Percentiles rank a stretch among this genome's conserved stretches.
These are phyloP conservation scores for Leccinum subtestaceum DNA, from an alignment of 768 basidiomycete species.

Conservation along the genomic window DNA sequence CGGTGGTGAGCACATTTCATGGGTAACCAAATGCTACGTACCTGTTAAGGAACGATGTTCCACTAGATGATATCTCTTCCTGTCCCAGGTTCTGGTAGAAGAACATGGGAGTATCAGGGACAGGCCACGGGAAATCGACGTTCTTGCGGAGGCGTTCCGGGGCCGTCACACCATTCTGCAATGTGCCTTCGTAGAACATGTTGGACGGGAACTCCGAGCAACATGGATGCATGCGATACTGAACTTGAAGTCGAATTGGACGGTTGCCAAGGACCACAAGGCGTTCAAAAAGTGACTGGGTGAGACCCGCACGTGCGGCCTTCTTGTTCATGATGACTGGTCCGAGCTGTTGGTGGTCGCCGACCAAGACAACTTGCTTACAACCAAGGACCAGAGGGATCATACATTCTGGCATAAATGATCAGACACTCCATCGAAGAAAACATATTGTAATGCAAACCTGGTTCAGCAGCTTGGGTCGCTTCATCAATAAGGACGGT, in stretches of 20 bases:
- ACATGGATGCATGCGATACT: constrained; percentile 99
- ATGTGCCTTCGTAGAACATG: constrained; percentile 99
- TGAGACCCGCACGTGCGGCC: constrained; percentile 96
- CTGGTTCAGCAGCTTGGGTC: constrained; percentile 96
- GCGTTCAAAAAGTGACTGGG: constrained; percentile 97
- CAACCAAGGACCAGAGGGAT: constrained; percentile 97
- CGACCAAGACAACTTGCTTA: constrained; percentile 97
- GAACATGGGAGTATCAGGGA: constrained; percentile 97
- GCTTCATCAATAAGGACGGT: constrained; percentile 99
- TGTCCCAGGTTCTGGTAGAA: constrained; percentile 99
- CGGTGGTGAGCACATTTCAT: constrained; percentile 5
- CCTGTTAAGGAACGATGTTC: constrained; percentile 97
- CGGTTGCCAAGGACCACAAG: constrained; percentile 93
- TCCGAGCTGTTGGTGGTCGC: constrained; percentile 94
- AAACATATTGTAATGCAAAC: constrained; percentile 38
- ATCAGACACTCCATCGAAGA: constrained; percentile 8
- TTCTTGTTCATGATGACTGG: constrained; percentile 99
- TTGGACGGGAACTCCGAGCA: constrained; percentile 99
- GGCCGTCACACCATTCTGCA: constrained; percentile 99
- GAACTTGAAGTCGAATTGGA: constrained; percentile 97
- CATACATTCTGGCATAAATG: constrained; percentile 80
- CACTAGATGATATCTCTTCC: constrained; percentile 97
- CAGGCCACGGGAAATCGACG: constrained; percentile 99
- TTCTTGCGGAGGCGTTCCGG: constrained; percentile 97
- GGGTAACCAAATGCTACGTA: constrained; percentile 19